These are phyloP conservation scores for Piedraia hortae DNA, from an alignment of 2,329 filamentous ascomycete genomes.

Conservation along the genomic window DNA sequence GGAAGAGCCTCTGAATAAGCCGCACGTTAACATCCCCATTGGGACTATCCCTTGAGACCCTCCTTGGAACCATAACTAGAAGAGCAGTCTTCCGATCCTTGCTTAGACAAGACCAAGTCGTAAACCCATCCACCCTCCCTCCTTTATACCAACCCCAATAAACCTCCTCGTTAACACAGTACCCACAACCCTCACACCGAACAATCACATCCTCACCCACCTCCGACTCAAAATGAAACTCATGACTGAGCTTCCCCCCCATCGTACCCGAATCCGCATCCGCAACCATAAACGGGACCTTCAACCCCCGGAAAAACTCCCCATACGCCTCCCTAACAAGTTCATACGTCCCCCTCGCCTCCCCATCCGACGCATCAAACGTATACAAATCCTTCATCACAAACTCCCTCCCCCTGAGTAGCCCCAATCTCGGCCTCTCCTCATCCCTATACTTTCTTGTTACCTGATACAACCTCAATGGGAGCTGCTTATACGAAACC, in stretches of 20 bases:
- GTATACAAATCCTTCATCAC: constrained; percentile 97
- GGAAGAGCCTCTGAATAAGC: constrained; percentile 36
- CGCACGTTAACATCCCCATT: constrained; percentile 24
- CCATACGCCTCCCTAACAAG: constrained; percentile 47
- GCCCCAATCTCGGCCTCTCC: constrained; percentile 58
- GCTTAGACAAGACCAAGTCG: constrained; percentile 12
- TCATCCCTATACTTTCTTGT: constrained; percentile 89
- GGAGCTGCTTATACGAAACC: constrained; percentile 63
- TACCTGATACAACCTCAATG: constrained; percentile 72
- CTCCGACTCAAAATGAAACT: constrained; percentile 60
- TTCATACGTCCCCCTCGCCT: constrained; percentile 58
- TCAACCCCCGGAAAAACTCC: constrained; percentile 55
- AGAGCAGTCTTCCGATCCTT: constrained; percentile 40
- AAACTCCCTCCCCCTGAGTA: constrained; percentile 74
- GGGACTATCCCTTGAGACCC: no score
- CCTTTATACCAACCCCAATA: constrained; percentile 1
- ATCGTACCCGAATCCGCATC: constrained; percentile 89
- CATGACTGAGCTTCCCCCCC: constrained; percentile 76
- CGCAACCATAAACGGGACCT: constrained; percentile 58
- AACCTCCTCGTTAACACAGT: constrained; percentile 73
- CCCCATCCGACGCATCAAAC: constrained; percentile 42
- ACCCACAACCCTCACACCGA: constrained; percentile 43
- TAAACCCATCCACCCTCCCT: background rate
- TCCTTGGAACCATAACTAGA: constrained; percentile 26
- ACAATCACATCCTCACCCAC: constrained; percentile 71